These are phyloP conservation scores for Osmozyma mogii DNA, from an alignment of 805 yeast genomes.

Conservation along the genomic window DNA sequence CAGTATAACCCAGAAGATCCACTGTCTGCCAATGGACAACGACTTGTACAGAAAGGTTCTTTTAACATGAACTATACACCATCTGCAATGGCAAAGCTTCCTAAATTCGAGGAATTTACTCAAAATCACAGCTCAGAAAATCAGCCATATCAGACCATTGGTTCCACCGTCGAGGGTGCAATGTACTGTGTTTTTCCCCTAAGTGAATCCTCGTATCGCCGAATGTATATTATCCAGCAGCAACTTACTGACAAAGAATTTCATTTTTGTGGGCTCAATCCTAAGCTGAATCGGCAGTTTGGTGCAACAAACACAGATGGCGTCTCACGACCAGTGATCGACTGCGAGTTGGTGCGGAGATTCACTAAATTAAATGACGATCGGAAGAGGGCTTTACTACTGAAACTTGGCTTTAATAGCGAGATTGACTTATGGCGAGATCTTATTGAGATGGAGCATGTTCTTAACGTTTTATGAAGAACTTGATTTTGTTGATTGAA, in stretches of 20 bases:
- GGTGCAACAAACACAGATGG: conserved; percentile 29
- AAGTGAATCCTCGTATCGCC: conserved; percentile 65
- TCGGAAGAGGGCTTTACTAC: conserved; percentile 44
- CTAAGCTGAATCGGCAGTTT: conserved; percentile 53
- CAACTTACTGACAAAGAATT: conserved; percentile 73
- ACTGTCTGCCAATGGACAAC: conserved; percentile 69
- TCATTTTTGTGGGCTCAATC: conserved; percentile 75
- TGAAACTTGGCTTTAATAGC: conserved; percentile 46
- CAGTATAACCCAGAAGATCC: conserved; percentile 93
- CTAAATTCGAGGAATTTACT: conserved; percentile 27
- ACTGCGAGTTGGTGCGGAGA: conserved; percentile 46
- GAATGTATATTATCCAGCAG: conserved; percentile 80
- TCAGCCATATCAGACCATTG: conserved; percentile 53
- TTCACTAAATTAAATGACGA: conserved; percentile 52
- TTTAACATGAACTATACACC: conserved; percentile 61
- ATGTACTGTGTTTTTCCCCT: conserved; percentile 68
- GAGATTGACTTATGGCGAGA: conserved; percentile 63
- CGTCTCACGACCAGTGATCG: conserved; percentile 57
- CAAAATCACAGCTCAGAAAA: conserved; percentile 13
- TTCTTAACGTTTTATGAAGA: conserved; percentile 18
- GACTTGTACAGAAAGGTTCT: conserved; percentile 60
- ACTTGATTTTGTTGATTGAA: too few species aligned
- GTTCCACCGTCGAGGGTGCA: conserved; percentile 74
- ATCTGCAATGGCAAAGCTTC: conserved; percentile 43
- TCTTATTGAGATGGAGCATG: conserved; percentile 47